phyloP scores from a whole-genome alignment of 192 early-diverging fungal genomes.

The Jimgerdemannia flammicorona region DNA sequence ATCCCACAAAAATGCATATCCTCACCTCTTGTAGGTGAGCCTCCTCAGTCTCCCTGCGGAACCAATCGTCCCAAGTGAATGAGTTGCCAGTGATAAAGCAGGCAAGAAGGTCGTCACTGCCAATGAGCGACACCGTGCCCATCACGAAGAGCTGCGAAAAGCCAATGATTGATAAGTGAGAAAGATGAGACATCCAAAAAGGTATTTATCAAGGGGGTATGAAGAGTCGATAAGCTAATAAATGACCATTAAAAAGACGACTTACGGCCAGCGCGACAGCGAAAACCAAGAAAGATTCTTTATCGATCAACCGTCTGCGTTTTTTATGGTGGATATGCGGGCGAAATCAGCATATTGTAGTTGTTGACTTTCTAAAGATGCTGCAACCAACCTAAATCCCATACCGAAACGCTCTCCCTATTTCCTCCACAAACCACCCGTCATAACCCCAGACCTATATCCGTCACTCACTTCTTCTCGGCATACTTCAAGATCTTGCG shows the following conservation, averaged over 20 bases:
- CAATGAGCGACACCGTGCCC: slow-evolving; percentile 69
- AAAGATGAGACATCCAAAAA: not conserved
- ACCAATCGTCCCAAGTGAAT: slow-evolving; percentile 93
- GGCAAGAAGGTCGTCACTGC: slow-evolving; percentile 72
- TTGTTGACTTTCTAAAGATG: no score
- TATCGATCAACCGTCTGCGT: slow-evolving; percentile 74
- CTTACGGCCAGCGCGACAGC: slow-evolving; percentile 70
- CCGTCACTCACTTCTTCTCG: slow-evolving; percentile 45
- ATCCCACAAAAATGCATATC: not conserved
- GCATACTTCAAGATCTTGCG: slow-evolving; percentile 62
- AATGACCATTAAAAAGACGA: not conserved
- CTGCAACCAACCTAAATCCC: no score
- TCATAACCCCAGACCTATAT: not conserved
- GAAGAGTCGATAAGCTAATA: not conserved
- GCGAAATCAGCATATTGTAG: no score
- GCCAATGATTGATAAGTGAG: not conserved
- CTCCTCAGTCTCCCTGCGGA: slow-evolving; percentile 68
- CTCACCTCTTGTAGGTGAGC: slow-evolving; percentile 36
- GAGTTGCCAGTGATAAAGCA: slow-evolving; percentile 78
- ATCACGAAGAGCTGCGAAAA: slow-evolving; percentile 44
- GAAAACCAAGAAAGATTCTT: slow-evolving; percentile 80
- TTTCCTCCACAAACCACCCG: no score
- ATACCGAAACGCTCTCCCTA: no score
- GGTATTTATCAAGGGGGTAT: not conserved
- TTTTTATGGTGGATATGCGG: no score